phyloP scores from a whole-genome alignment of 345 rosid genomes.

The Citrus cavaleriei region DNA sequence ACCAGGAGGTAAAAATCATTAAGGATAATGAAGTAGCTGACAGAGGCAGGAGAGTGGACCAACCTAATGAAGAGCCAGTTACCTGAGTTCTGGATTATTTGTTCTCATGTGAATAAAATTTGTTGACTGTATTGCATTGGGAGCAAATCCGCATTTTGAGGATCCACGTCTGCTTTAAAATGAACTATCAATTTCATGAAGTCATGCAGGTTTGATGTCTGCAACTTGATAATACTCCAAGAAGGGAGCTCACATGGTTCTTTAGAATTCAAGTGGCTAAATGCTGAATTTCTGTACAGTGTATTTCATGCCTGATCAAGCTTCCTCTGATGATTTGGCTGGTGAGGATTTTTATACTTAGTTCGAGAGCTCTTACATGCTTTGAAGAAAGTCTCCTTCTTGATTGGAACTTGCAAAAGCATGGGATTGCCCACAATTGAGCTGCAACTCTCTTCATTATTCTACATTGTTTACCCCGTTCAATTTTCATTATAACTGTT shows the following conservation, averaged over 20 bases:
- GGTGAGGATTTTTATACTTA: conserved; percentile 1
- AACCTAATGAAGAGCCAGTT: conserved; percentile 3
- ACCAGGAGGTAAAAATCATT: conserved; percentile 6
- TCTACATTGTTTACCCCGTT: background rate
- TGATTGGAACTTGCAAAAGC: background rate
- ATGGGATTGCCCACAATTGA: background rate
- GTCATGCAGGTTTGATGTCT: background rate
- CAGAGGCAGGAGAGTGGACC: conserved; percentile 8
- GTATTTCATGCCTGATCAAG: background rate
- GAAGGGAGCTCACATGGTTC: background rate
- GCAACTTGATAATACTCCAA: background rate
- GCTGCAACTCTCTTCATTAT: background rate
- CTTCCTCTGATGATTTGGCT: background rate
- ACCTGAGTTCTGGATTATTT: conserved; percentile 11
- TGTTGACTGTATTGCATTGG: background rate
- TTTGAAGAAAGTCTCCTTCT: background rate
- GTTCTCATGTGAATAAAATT: conserved; percentile 2
- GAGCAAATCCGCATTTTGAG: background rate
- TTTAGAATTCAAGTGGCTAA: background rate
- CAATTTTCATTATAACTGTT: background rate
- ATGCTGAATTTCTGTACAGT: background rate
- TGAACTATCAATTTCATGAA: background rate
- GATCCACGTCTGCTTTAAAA: background rate
- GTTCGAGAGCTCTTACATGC: background rate
- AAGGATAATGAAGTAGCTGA: conserved; percentile 4